These are phyloP conservation scores for Talaromyces sp. DNA, from an alignment of 2,329 filamentous ascomycete genomes.

Conservation along the genomic window DNA sequence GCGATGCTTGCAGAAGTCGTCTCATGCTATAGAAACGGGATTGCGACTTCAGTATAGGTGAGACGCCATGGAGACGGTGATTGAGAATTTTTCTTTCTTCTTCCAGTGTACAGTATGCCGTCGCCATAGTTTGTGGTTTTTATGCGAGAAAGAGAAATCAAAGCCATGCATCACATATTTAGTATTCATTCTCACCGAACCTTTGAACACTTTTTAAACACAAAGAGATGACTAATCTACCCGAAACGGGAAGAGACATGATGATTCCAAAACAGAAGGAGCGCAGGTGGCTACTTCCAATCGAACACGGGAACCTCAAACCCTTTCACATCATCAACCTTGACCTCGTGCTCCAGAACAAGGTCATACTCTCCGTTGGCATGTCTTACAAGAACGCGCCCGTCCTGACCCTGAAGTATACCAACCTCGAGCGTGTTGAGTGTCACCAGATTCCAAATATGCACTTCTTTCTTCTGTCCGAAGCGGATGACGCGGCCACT, in stretches of 20 bases:
- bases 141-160: slow-evolving; percentile 7
- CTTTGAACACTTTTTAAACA: background rate
- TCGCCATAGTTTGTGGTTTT: slow-evolving; percentile 16
- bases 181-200: slow-evolving; percentile 1
- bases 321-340: slow-evolving; percentile 25
- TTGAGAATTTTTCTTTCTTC: slow-evolving; percentile 14
- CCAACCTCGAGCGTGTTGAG: slow-evolving; percentile 46
- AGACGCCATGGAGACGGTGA: slow-evolving; percentile 17
- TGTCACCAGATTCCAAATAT: slow-evolving; percentile 53
- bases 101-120: slow-evolving; percentile 18
- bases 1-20: background rate
- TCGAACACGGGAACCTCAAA: slow-evolving; percentile 25
- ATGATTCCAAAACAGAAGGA: background rate
- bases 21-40: slow-evolving; percentile 11
- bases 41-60: slow-evolving; percentile 19
- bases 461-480: slow-evolving; percentile 55
- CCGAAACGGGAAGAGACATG: background rate
- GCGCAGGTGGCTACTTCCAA: slow-evolving; percentile 17
- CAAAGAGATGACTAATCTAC: background rate
- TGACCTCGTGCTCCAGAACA: slow-evolving; percentile 23
- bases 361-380: slow-evolving; percentile 22
- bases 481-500: slow-evolving; percentile 59
- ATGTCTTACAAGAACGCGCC: slow-evolving; percentile 24
- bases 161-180: slow-evolving; percentile 11
- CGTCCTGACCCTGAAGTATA: slow-evolving; percentile 38